Evolutionary conservation across 345 rosid species (phyloP).

Genomic region (Salix suchowensis): DNA sequence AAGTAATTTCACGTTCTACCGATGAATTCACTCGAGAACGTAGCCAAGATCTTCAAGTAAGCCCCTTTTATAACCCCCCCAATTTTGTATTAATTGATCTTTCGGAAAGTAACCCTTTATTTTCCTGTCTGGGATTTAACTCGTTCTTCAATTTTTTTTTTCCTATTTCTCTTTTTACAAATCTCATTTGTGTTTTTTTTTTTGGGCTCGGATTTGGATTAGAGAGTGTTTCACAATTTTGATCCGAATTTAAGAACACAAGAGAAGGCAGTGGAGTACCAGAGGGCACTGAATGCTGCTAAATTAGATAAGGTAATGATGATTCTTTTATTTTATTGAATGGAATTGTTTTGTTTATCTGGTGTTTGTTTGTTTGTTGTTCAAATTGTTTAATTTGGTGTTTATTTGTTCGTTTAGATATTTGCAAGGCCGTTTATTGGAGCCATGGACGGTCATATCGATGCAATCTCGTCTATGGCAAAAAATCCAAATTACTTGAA

Average conservation of each 20-base stretch:
- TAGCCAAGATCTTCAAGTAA: conserved; percentile 93
- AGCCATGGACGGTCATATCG: conserved; percentile 93
- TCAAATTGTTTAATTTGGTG: neutral
- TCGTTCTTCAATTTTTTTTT: neutral
- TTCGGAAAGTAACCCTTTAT: neutral
- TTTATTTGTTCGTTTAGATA: conserved; percentile 40
- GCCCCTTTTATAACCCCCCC: neutral
- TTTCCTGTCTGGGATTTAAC: neutral
- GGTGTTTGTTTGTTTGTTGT: neutral
- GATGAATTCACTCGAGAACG: conserved; percentile 96
- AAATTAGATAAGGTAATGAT: conserved; percentile 72
- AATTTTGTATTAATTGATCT: neutral
- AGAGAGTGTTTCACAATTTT: conserved; percentile 86
- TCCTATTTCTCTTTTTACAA: neutral
- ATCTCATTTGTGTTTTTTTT: neutral
- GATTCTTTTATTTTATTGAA: neutral
- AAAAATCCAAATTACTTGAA: conserved; percentile 86
- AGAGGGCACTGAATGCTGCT: conserved; percentile 85
- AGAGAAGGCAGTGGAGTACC: conserved; percentile 86
- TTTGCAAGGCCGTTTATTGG: conserved; percentile 90
- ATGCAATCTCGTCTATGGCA: conserved; percentile 87
- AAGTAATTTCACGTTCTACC: conserved; percentile 71
- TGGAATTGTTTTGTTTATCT: neutral
- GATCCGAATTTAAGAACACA: conserved; percentile 76
- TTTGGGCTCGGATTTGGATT: neutral